These are phyloP conservation scores for Condylostoma magnum DNA, from an alignment of 169 alveolate species.

Conservation along the genomic window DNA sequence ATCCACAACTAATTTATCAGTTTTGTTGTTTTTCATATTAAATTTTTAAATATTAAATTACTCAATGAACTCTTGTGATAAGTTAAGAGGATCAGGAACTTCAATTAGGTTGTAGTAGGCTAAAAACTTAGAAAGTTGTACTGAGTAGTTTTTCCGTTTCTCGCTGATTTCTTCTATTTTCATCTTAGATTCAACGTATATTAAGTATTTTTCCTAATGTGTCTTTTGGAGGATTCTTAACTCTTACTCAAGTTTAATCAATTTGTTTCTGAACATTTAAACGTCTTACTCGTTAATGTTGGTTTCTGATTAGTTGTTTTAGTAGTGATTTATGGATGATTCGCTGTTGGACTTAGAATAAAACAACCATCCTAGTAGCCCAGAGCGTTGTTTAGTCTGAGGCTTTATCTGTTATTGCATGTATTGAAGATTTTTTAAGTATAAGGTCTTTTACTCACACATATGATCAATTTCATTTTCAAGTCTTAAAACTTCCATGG, in stretches of 20 bases:
- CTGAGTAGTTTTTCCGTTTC: constrained; percentile 31
- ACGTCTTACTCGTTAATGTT: background rate
- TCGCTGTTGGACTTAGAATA: background rate
- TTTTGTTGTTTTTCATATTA: too few species aligned
- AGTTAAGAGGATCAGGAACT: too few species aligned
- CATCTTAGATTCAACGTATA: constrained; percentile 32
- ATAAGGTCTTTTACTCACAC: background rate
- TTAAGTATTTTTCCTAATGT: constrained; percentile 23
- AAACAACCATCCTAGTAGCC: constrained; percentile 1
- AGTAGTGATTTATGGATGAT: background rate
- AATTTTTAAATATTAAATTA: too few species aligned
- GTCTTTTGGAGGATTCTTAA: constrained; percentile 37
- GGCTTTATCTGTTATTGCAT: constrained; percentile 10
- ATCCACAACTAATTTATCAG: too few species aligned
- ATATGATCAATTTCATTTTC: constrained; percentile 10
- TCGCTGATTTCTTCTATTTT: constrained; percentile 41
- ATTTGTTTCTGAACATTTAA: background rate
- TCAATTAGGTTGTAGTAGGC: too few species aligned
- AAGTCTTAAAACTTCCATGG: constrained; percentile 3
- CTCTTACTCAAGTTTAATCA: background rate
- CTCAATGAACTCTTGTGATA: too few species aligned
- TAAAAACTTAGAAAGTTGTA: constrained; percentile 18
- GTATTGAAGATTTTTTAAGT: background rate
- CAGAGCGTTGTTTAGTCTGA: background rate
- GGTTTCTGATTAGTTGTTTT: background rate